Evolutionary conservation across 192 early-diverging fungal genomes (phyloP).

Genomic region (Backusella liffmaniae): DNA sequence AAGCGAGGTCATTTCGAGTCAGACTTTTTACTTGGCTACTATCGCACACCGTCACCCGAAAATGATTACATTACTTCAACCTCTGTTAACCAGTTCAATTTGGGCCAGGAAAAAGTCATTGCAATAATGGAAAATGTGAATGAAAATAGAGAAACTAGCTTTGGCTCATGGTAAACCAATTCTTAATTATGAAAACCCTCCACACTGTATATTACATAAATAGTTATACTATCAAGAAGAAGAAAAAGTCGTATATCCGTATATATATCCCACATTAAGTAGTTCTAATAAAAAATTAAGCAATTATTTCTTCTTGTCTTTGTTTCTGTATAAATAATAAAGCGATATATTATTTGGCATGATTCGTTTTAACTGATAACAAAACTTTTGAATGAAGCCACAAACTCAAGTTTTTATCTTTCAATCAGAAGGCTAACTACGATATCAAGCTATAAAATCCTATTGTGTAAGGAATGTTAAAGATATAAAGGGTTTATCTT

Average conservation of each 20-base stretch:
- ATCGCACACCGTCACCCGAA: background rate
- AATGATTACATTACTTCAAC: background rate
- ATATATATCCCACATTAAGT: background rate
- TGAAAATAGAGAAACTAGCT: background rate
- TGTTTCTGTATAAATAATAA: too few relatives aligned
- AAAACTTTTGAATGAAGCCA: too few relatives aligned
- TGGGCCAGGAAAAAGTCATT: background rate
- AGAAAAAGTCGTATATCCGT: background rate
- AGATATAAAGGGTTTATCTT: too few relatives aligned
- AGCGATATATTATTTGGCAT: too few relatives aligned
- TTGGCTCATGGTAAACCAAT: background rate
- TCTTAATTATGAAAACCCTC: background rate
- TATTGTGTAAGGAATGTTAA: too few relatives aligned
- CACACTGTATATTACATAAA: background rate
- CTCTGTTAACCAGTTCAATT: background rate
- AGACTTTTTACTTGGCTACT: background rate
- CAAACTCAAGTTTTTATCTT: too few relatives aligned
- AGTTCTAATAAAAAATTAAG: background rate
- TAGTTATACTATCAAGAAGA: background rate
- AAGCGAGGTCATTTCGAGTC: constrained; percentile 5
- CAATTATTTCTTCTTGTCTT: background rate
- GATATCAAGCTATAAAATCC: too few relatives aligned
- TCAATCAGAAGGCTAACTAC: too few relatives aligned
- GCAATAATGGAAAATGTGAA: constrained; percentile 4
- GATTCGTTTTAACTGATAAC: too few relatives aligned